These are phyloP conservation scores for Plenodomus lindquistii DNA, from an alignment of 2,329 filamentous ascomycete species.

Conservation along the genomic window DNA sequence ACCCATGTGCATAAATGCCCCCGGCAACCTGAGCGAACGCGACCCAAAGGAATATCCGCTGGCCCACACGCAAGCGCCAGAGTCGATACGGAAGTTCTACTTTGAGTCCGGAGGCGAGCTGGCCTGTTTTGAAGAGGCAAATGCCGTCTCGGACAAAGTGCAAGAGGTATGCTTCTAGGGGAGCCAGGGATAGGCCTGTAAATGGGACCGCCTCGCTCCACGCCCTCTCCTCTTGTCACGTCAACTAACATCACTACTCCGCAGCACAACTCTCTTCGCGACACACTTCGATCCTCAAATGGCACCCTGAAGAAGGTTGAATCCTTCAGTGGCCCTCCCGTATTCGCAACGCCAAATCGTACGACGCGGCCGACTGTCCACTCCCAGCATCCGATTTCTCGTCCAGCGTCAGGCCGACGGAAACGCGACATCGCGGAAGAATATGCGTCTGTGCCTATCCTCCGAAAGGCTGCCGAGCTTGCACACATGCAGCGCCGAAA, in stretches of 20 bases:
- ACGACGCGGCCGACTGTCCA: conserved; percentile 34
- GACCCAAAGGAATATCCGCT: conserved; percentile 91
- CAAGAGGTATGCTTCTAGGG: conserved; percentile 54
- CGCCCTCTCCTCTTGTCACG: conserved; percentile 6
- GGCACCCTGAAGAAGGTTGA: conserved; percentile 50
- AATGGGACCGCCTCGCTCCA: conserved; percentile 23
- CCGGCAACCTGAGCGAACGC: conserved; percentile 70
- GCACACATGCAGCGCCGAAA: conserved; percentile 54
- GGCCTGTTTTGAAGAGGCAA: conserved; percentile 66
- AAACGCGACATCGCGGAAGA: conserved; percentile 46
- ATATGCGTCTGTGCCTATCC: conserved; percentile 57
- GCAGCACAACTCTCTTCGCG: conserved; percentile 51
- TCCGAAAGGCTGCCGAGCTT: conserved; percentile 58
- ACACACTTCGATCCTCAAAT: conserved; percentile 51
- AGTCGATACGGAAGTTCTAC: conserved; percentile 74
- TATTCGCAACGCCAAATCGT: conserved; percentile 48
- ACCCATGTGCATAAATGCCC: conserved; percentile 77
- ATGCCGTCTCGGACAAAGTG: conserved; percentile 58
- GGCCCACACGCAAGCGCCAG: conserved; percentile 79
- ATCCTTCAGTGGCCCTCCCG: conserved; percentile 46
- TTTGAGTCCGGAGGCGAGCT: conserved; percentile 69
- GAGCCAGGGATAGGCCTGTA: conserved; percentile 19
- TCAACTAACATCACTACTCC: conserved; percentile 30
- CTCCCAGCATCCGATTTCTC: conserved; percentile 20
- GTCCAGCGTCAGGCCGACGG: conserved; percentile 40